phyloP scores from a whole-genome alignment of 352 stramenopile species.

The Albugo candida region DNA sequence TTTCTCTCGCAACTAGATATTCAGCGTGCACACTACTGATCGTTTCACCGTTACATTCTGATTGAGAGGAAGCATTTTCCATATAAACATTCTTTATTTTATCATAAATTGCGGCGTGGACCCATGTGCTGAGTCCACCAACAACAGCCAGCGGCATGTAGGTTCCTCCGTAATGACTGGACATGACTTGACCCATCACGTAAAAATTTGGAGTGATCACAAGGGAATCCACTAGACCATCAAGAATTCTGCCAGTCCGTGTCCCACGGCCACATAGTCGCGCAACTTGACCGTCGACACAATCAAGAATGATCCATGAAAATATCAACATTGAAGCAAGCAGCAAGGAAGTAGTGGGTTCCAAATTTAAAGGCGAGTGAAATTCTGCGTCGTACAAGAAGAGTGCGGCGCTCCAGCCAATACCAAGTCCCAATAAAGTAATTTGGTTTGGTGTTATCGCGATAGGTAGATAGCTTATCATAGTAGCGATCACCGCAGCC shows the following conservation, averaged over 20 bases:
- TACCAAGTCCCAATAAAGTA: constrained; percentile 48
- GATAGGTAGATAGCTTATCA: constrained; percentile 70
- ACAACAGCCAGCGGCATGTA: constrained; percentile 28
- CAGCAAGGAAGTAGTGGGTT: constrained; percentile 30
- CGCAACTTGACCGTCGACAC: constrained; percentile 62
- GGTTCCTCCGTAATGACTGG: constrained; percentile 27
- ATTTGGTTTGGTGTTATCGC: constrained; percentile 77
- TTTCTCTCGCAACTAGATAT: constrained; percentile 32
- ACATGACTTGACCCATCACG: constrained; percentile 29
- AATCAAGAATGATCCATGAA: constrained; percentile 72
- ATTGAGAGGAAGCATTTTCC: constrained; percentile 61
- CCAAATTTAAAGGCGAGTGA: constrained; percentile 40
- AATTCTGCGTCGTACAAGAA: constrained; percentile 73
- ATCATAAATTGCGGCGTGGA: constrained; percentile 70
- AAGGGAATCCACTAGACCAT: constrained; percentile 52
- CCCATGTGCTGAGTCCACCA: constrained; percentile 47
- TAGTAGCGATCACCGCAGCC: constrained; percentile 39
- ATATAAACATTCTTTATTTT: constrained; percentile 80
- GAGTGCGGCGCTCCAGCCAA: constrained; percentile 43
- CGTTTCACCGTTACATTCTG: constrained; percentile 59
- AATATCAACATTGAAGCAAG: constrained; percentile 47
- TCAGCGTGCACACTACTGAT: constrained; percentile 61
- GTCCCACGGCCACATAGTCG: constrained; percentile 64
- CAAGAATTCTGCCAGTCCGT: constrained; percentile 57
- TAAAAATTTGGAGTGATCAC: constrained; percentile 58